Evolutionary conservation across 768 basidiomycete species (phyloP), one percentile per base, ranked within the genome.

Genomic region (Lactarius hatsudake): DNA sequence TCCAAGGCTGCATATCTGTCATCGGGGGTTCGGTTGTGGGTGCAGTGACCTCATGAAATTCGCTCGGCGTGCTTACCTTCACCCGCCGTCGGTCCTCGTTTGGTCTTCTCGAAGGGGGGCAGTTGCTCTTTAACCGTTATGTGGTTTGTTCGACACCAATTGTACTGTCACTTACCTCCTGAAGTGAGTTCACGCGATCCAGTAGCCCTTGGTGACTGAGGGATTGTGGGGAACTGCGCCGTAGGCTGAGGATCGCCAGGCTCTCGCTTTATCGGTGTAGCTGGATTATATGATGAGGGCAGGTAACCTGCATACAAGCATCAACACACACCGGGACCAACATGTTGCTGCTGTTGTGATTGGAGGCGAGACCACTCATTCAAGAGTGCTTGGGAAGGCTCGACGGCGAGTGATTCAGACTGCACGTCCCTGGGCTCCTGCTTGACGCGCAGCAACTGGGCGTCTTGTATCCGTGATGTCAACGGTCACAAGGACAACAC

Each of bases 291-390:
- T 51, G n/a, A 15, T 48, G 12, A 45, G 45, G 9, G 42, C 20
- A 8, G 15, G 20, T 30, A 56, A 23, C 40, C 36, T 7, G 43
- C 43, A 34, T 23, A 42, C 64, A 23, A 28, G 23, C 28, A 54
- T 20, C 28, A 36, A 34, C 23, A 32, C 65, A 15, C 36, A 64
- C 59, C 59, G 15, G 53, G 20, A 55, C 38, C 43, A 36, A 23
- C 7, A 34, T 17, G 30, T 38, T 18, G 32, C 36, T 34, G 56
- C 40, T 4, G 40, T 17, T n/a, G 42, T 17, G 63, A 56, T 26
- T 61, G 59, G 34, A 63, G 56, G 54, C 67, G 67, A 54, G 58
- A 45, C 58, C 58, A 64, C 54, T 61, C 63, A 26, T 55, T 5
- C 62, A 10, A 61, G 34, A 68, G 63, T 2, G 40, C 58, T 48